Conservation (phyloP, 345 rosid species). For the Clarkia xantiana region DNA sequence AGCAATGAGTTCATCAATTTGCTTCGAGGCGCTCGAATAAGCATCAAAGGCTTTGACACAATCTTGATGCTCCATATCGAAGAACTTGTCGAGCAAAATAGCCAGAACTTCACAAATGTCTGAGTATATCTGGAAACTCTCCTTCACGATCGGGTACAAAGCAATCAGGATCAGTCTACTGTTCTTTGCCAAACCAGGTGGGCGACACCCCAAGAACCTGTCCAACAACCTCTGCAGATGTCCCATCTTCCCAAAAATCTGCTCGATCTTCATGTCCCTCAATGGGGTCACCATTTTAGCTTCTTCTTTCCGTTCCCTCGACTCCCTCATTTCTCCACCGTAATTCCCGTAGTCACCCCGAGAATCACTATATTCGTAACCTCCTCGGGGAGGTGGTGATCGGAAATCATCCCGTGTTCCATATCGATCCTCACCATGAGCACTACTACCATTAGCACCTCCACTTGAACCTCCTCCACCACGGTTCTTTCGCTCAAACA, state of each 20-base stretch:
- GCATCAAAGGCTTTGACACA: constrained; percentile 69
- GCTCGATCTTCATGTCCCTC: constrained; percentile 57
- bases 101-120: constrained; percentile 64
- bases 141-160: constrained; percentile 50
- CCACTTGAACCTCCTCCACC: constrained; percentile 14
- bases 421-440: constrained; percentile 16
- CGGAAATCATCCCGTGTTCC: constrained; percentile 20
- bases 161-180: constrained; percentile 55
- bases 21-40: constrained; percentile 52
- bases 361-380: too few relatives aligned
- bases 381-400: too few relatives aligned
- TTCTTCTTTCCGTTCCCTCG: too few relatives aligned
- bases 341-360: constrained; percentile 13
- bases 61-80: constrained; percentile 57
- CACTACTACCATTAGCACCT: neutral
- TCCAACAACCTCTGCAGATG: constrained; percentile 44
- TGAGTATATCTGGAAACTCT: constrained; percentile 61
- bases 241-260: constrained; percentile 45
- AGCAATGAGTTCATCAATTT: constrained; percentile 59
- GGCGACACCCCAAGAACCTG: constrained; percentile 51
- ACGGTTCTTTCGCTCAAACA: constrained; percentile 39
- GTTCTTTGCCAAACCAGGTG: constrained; percentile 53
- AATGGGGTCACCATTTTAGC: constrained; percentile 1
- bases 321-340: constrained; percentile 12
- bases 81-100: constrained; percentile 57